Evolutionary conservation across 371 early-diverging fungal species (phyloP).

Genomic region (Mucor plumbeus): DNA sequence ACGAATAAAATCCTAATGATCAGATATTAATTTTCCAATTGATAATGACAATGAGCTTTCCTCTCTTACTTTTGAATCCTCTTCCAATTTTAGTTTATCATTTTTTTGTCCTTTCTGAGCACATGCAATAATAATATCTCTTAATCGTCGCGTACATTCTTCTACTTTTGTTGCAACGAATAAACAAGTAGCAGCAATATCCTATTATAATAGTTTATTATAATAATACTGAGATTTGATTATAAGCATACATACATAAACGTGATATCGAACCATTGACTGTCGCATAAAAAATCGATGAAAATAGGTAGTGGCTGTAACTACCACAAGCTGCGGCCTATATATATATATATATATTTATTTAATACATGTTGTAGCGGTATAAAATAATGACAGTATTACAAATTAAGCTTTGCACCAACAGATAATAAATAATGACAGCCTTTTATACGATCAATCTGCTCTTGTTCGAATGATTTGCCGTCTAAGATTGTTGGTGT

Average conservation of each 20-base stretch:
- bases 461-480: slow-evolving; percentile 56
- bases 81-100: slow-evolving; percentile 51
- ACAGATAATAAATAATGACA: slow-evolving; percentile 70
- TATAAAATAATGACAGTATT: slow-evolving; percentile 8
- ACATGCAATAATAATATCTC: slow-evolving; percentile 61
- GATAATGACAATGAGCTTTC: not conserved
- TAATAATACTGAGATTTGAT: too few species aligned
- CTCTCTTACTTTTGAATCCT: slow-evolving; percentile 43
- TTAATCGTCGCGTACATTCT: slow-evolving; percentile 71
- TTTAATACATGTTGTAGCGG: not conserved
- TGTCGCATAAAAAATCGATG: slow-evolving; percentile 85
- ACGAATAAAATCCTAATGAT: slow-evolving; percentile 59
- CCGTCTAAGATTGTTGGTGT: slow-evolving; percentile 67
- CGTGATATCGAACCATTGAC: slow-evolving; percentile 66
- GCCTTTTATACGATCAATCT: slow-evolving; percentile 65
- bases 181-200: slow-evolving; percentile 78
- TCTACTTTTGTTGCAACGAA: slow-evolving; percentile 84
- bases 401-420: slow-evolving; percentile 68
- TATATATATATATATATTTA: not conserved
- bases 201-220: slow-evolving; percentile 44
- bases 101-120: slow-evolving; percentile 68
- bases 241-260: slow-evolving; percentile 58
- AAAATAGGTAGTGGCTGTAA: slow-evolving; percentile 75
- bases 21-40: slow-evolving; percentile 9
- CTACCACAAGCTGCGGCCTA: slow-evolving; percentile 70